Evolutionary conservation across 2,329 filamentous ascomycete species (phyloP), one percentile per base, ranked within the genome.

Genomic region (Cryphonectria nitschkei): DNA sequence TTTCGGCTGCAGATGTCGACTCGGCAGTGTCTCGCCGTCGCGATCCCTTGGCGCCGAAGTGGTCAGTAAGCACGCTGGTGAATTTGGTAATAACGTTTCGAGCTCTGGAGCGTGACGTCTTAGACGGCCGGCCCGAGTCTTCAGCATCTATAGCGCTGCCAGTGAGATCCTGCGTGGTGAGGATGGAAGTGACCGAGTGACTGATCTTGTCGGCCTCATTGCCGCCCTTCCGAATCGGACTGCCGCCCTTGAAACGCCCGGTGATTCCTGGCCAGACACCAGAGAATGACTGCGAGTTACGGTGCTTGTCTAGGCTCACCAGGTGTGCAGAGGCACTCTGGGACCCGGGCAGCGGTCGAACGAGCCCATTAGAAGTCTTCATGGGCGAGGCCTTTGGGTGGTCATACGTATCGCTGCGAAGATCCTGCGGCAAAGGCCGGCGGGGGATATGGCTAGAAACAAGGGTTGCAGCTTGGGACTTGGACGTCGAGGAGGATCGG

Each of bases 21-120:
- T 61, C 46, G 29, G 39, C 19, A 8, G 56, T 26, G 0, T 58
- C 63, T 7, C 65, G 62, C 43, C 68, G 67, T 1, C 41, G 62
- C 19, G 41, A 29, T 14, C 58, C 56, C 39, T 67, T 70, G 14
- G n/a, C 56, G 22, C 64, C 37, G 34, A 73, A 73, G 29, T 70
- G 72, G 8, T 72, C 72, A 32, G 70, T 60, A 13, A 73, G 60
- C 13, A 63, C 73, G 41, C 58, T 68, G 16, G 73, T 68, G 26
- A 74, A 62, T 32, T 73, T 74, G n/a, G 68, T 56, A 32, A 74
- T 67, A 16, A 69, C 32, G 22, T 68, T 73, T 43, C 66, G 73
- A n/a, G 72, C 68, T 46, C 41, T 70, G 39, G 71, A 65, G 41
- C 72, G 73, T 14, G 67, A 62, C 22, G 68, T 37, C 34, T 69